These are phyloP conservation scores for Scedosporium apiospermum DNA, from an alignment of 2,329 filamentous ascomycete genomes.

Conservation along the genomic window DNA sequence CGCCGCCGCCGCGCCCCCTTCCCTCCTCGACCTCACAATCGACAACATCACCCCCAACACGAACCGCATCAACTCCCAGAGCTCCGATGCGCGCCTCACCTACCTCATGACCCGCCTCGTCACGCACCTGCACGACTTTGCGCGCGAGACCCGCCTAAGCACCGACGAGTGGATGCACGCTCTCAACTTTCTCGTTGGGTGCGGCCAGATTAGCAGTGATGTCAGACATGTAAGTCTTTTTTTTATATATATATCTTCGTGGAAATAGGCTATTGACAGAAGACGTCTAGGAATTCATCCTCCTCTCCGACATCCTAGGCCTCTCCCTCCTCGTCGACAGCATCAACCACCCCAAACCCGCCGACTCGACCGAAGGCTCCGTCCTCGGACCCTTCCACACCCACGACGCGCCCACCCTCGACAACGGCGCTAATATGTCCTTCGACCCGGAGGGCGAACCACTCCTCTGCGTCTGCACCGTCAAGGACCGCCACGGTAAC, in stretches of 20 bases:
- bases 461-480: constrained; percentile 55
- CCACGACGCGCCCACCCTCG: constrained; percentile 49
- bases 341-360: constrained; percentile 68
- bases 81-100: constrained; percentile 49
- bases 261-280: not conserved
- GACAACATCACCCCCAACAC: constrained; percentile 70
- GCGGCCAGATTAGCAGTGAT: constrained; percentile 59
- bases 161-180: constrained; percentile 66
- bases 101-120: constrained; percentile 63
- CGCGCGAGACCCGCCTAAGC: constrained; percentile 62
- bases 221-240: constrained; percentile 47
- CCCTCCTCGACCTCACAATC: constrained; percentile 47
- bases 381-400: constrained; percentile 78
- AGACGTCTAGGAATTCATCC: constrained; percentile 54
- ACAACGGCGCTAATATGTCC: constrained; percentile 48
- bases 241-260: not conserved
- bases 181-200: constrained; percentile 56
- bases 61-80: constrained; percentile 59
- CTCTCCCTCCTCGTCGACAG: constrained; percentile 66
- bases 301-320: constrained; percentile 65
- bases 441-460: constrained; percentile 56
- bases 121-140: constrained; percentile 66
- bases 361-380: constrained; percentile 59
- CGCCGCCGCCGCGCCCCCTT: constrained; percentile 1
- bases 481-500: constrained; percentile 50